These are phyloP conservation scores for Kalanchoe fedtschenkoi DNA, from an alignment of 164 flowering plant species.

Conservation along the genomic window DNA sequence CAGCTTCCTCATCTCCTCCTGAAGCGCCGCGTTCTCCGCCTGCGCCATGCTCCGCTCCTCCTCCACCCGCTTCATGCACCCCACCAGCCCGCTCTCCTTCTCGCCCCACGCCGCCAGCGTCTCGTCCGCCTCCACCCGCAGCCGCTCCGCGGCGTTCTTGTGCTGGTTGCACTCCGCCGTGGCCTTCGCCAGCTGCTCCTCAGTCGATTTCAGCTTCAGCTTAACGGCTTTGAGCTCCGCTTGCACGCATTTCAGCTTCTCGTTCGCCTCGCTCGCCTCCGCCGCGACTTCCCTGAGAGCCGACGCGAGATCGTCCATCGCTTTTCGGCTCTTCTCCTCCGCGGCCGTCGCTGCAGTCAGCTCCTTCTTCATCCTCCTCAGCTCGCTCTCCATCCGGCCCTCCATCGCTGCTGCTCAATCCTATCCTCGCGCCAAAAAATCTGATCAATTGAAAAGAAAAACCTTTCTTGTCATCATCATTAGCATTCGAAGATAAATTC, in stretches of 20 bases:
- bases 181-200: constrained; percentile 38
- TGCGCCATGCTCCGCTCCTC: constrained; percentile 34
- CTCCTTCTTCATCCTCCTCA: constrained; percentile 25
- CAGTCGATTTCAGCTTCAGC: constrained; percentile 17
- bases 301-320: constrained; percentile 78
- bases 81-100: constrained; percentile 61
- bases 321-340: constrained; percentile 58
- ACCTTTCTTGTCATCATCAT: too few species aligned
- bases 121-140: constrained; percentile 68
- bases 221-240: constrained; percentile 30
- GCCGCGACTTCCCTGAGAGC: constrained; percentile 61
- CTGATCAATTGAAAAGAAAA: background rate
- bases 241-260: background rate
- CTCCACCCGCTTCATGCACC: constrained; percentile 56
- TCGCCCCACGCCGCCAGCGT: constrained; percentile 53
- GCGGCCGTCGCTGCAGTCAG: constrained; percentile 43
- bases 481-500: too few species aligned
- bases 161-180: constrained; percentile 39
- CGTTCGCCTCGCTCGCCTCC: constrained; percentile 39
- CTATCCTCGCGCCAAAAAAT: constrained; percentile 4
- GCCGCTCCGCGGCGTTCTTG: constrained; percentile 40
- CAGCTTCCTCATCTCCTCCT: constrained; percentile 52
- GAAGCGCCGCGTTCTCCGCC: constrained; percentile 31
- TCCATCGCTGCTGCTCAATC: background rate
- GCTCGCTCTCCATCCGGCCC: background rate